Percentiles rank a stretch among this genome's conserved stretches.
These are phyloP conservation scores for Aspergillus cejpii DNA, from an alignment of 2,329 filamentous ascomycete species.

Conservation along the genomic window DNA sequence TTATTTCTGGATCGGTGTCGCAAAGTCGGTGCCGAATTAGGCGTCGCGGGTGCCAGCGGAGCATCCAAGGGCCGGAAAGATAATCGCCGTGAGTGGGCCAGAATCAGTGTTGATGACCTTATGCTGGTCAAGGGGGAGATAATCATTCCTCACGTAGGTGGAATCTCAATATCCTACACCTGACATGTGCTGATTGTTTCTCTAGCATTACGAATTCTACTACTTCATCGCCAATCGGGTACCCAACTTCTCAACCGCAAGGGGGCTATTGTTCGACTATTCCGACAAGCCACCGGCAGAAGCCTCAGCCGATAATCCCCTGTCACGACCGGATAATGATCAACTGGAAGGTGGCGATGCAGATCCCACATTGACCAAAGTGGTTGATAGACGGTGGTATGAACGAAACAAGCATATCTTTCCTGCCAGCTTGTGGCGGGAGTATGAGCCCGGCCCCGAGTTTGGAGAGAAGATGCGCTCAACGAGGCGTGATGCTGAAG, in stretches of 20 bases:
- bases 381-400: slow-evolving; percentile 95
- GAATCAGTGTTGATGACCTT: slow-evolving; percentile 89
- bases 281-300: slow-evolving; percentile 40
- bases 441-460: slow-evolving; percentile 85
- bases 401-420: slow-evolving; percentile 98
- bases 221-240: slow-evolving; percentile 80
- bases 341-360: slow-evolving; percentile 68
- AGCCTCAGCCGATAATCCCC: slow-evolving; percentile 32
- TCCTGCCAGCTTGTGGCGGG: slow-evolving; percentile 89
- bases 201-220: slow-evolving; percentile 91
- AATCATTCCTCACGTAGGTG: slow-evolving; percentile 85
- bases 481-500: slow-evolving; percentile 73
- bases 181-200: slow-evolving; percentile 7
- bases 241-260: slow-evolving; percentile 62
- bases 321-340: slow-evolving; percentile 45
- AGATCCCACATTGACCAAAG: slow-evolving; percentile 78
- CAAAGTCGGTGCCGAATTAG: slow-evolving; percentile 79
- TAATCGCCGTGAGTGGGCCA: slow-evolving; percentile 75
- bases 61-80: slow-evolving; percentile 46
- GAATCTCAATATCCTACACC: background rate
- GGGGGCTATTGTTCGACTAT: slow-evolving; percentile 73
- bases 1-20: slow-evolving; percentile 85
- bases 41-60: slow-evolving; percentile 58
- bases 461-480: slow-evolving; percentile 57
- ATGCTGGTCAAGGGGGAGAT: slow-evolving; percentile 86